A percentile compares a stretch with the other conserved stretches of the same genome.
phyloP scores from a whole-genome alignment of 805 yeast species.

The Yarrowia bubula region DNA sequence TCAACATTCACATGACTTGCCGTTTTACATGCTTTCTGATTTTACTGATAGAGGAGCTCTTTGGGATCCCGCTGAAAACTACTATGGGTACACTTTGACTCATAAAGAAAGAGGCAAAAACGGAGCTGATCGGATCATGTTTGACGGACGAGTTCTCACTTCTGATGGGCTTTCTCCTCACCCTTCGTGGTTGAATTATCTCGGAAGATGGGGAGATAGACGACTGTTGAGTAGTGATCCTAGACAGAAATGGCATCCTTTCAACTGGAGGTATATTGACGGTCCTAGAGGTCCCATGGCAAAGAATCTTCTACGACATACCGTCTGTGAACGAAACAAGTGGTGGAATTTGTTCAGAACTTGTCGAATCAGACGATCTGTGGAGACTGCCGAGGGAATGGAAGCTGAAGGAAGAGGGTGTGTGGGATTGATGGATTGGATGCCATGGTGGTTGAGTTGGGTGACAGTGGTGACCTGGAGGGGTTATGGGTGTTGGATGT shows the following conservation, averaged over 20 bases:
- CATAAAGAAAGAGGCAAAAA: neutral
- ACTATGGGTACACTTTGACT: slow-evolving; percentile 75
- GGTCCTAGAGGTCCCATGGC: slow-evolving; percentile 91
- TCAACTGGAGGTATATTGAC: slow-evolving; percentile 85
- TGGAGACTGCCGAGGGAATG: slow-evolving; percentile 81
- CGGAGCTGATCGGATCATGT: slow-evolving; percentile 6
- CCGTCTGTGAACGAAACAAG: slow-evolving; percentile 78
- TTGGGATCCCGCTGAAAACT: slow-evolving; percentile 90
- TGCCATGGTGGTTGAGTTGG: slow-evolving; percentile 51
- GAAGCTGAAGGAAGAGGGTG: slow-evolving; percentile 87
- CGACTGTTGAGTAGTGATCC: slow-evolving; percentile 64
- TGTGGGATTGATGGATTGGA: slow-evolving; percentile 57
- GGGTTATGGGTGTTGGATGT: slow-evolving; percentile 38
- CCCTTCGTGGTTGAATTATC: slow-evolving; percentile 75
- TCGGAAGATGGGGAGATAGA: slow-evolving; percentile 91
- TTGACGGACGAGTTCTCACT: slow-evolving; percentile 40
- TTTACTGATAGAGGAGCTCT: slow-evolving; percentile 93
- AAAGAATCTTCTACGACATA: slow-evolving; percentile 66
- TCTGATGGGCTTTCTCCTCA: slow-evolving; percentile 45
- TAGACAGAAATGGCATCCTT: slow-evolving; percentile 82
- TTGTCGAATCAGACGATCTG: slow-evolving; percentile 72
- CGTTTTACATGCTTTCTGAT: slow-evolving; percentile 85
- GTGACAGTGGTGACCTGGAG: slow-evolving; percentile 38
- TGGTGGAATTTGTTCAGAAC: slow-evolving; percentile 92
- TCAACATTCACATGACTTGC: slow-evolving; percentile 92